phyloP scores from a whole-genome alignment of 164 flowering plant genomes.

The Nymphaea thermarum region DNA sequence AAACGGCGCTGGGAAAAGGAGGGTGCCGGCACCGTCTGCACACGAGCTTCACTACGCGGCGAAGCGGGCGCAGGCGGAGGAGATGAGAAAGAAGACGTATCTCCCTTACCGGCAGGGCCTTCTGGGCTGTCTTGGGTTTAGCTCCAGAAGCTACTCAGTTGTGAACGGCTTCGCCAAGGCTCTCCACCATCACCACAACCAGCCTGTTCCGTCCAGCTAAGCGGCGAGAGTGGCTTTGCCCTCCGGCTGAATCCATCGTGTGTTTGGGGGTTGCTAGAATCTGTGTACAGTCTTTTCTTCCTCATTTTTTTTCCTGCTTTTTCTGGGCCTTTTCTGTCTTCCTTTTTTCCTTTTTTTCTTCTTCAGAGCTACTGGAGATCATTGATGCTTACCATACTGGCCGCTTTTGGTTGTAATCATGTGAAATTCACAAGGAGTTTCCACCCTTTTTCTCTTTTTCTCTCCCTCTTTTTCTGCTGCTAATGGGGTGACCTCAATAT shows the following conservation, averaged over 20 bases:
- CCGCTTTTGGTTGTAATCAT: too few relatives aligned
- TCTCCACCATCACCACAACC: constrained; percentile 5
- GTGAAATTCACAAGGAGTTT: too few relatives aligned
- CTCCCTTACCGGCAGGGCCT: constrained; percentile 46
- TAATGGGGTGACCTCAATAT: too few relatives aligned
- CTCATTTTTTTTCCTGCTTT: neutral
- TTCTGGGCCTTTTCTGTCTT: neutral
- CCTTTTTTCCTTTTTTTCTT: neutral
- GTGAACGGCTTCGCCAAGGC: constrained; percentile 23
- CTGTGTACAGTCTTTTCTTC: neutral
- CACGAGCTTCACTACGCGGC: constrained; percentile 44
- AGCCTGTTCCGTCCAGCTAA: neutral
- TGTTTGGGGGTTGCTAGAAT: neutral
- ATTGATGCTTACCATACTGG: neutral
- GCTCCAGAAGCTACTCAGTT: constrained; percentile 22
- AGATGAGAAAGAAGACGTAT: constrained; percentile 51
- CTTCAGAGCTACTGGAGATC: neutral
- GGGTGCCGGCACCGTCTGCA: constrained; percentile 24
- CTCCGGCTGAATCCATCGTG: neutral
- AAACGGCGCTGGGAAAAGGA: constrained; percentile 16
- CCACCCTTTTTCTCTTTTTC: too few relatives aligned
- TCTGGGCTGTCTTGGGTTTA: constrained; percentile 40
- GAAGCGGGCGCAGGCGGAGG: constrained; percentile 53
- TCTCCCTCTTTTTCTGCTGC: too few relatives aligned
- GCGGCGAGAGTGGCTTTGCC: neutral